A percentile compares a stretch with the other conserved stretches of the same genome.
phyloP scores from a whole-genome alignment of 2,329 filamentous ascomycete species.

The Canariomyces notabilis region DNA sequence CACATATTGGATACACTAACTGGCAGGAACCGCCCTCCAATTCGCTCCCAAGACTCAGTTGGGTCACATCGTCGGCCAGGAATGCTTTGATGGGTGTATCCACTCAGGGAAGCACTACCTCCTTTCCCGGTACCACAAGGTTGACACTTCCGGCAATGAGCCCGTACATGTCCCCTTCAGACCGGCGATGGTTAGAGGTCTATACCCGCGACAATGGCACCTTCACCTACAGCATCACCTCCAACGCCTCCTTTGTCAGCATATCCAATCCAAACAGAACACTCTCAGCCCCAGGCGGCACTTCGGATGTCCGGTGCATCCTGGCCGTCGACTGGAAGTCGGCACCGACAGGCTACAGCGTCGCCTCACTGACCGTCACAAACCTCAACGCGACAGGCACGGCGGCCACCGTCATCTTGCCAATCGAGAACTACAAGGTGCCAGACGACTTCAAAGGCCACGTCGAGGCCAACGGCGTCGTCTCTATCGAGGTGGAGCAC shows the following conservation, averaged over 20 bases:
- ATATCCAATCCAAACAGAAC: constrained; percentile 33
- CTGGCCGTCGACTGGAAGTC: constrained; percentile 39
- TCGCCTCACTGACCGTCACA: constrained; percentile 31
- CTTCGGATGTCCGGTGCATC: constrained; percentile 34
- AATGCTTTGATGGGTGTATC: constrained; percentile 41
- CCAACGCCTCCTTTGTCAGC: constrained; percentile 35
- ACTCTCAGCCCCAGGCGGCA: constrained; percentile 28
- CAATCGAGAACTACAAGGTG: constrained; percentile 32
- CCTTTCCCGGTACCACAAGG: constrained; percentile 40
- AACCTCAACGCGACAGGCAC: constrained; percentile 29
- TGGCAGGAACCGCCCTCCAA: constrained; percentile 51
- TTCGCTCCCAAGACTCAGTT: constrained; percentile 42
- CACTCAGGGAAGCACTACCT: constrained; percentile 44
- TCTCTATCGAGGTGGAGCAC: constrained; percentile 29
- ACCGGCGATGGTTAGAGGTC: constrained; percentile 42
- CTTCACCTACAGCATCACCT: constrained; percentile 35
- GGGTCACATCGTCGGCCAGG: constrained; percentile 40
- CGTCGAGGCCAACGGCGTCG: constrained; percentile 25
- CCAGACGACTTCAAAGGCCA: constrained; percentile 27
- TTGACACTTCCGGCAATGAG: constrained; percentile 19
- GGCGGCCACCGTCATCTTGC: constrained; percentile 34
- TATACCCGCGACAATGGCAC: constrained; percentile 39
- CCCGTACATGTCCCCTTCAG: constrained; percentile 29
- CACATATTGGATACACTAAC: constrained; percentile 43
- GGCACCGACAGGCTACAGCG: constrained; percentile 33